Base-by-base conservation (phyloP, 257 asterid genomes). In the Rhazya stricta region DNA sequence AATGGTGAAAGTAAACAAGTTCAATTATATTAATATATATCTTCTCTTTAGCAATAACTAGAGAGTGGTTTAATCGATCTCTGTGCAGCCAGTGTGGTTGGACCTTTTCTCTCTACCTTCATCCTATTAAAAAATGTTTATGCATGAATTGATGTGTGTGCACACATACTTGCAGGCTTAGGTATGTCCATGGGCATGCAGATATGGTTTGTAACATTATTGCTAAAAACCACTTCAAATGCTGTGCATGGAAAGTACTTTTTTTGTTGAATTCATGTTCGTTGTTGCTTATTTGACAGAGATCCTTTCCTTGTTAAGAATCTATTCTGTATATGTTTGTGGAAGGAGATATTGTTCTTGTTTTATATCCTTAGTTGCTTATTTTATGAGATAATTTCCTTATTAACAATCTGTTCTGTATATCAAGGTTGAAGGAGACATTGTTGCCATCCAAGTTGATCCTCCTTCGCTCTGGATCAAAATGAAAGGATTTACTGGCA, bases 381-480 rank as follows among this genome's bases (percentile, higher is more conserved):
- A 27, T 37, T 71, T 6, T 43, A 41, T 9, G n/a, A 30, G 46
- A 29, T 37, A 29, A 29, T 25, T 57, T 23, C 41, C 42, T 75
- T 50, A 18, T 42, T 8, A 57, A 54, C 21, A 23, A 43, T 32
- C 13, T 9, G 8, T 56, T 50, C 60, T 63, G 32, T 77, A 85
- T 39, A 71, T 85, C 79, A 66, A 94, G 98, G 80, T 89, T 82
- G 97, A 94, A 78, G 98, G 97, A 74, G 97, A 94, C 78, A 79
- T 75, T 53, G 97, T 94, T 69, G 97, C 91, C 48, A 75, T 94
- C 73, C 86, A 77, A 84, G 81, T 94, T 71, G 97, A 94, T 74
- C 88, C 89, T 67, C 95, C 95, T 29, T 87, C 91, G 12, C 56
- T 73, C 51, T 83, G 86, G 86, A 23, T 67, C 30, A 83, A 77